Base-by-base conservation (phyloP, 495 filamentous ascomycete species). In the Alectoria sarmentosa region DNA sequence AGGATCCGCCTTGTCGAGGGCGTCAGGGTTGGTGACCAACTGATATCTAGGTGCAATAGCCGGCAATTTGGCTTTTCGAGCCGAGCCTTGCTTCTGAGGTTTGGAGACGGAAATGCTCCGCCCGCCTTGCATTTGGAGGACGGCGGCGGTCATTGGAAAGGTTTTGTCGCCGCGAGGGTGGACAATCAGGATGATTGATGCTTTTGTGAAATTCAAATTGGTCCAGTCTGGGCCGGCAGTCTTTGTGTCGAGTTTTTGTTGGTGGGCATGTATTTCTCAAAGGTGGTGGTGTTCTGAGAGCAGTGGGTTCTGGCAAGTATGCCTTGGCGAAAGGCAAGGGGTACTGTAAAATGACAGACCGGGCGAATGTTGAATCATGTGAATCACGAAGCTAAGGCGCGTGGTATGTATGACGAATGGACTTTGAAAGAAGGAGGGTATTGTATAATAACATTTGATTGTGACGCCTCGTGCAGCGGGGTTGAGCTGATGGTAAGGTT, bases 41-140 rank as follows among this genome's bases (percentile, higher is more conserved):
- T 79, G 75, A 62, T 78, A 75, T 67, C 80, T 80, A 38, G 80
- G 80, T 36, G 80, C 80, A 68, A 83, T 81, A 46, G 77, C 74
- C 60, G 77, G 78, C 37, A 83, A 65, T 60, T 73, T 74, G 28
- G 55, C 37, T 26, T 65, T 61, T 30, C 34, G 49, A 38, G 7
- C 48, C 37, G 58, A 58, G 28, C 21, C 17, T 26, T 42, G 37
- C 38, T 48, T 57, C 41, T 63, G 61, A n/a, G 61, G 37, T 32
- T 54, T 63, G 15, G 36, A 32, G 36, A 63, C 32, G 23, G 61
- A 41, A n/a, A 10, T 19, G 57, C 19, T 63, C 36, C 11, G 37
- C 37, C 26, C 15, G 36, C 11, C 38, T 2, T 56, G 61, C 49
- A 63, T 63, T 41, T 30, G 61, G 28, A 63, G 61, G 14, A 63